phyloP scores from a whole-genome alignment of 306 rosid genomes.

The barrel medic (Medicago truncatula) region DNA sequence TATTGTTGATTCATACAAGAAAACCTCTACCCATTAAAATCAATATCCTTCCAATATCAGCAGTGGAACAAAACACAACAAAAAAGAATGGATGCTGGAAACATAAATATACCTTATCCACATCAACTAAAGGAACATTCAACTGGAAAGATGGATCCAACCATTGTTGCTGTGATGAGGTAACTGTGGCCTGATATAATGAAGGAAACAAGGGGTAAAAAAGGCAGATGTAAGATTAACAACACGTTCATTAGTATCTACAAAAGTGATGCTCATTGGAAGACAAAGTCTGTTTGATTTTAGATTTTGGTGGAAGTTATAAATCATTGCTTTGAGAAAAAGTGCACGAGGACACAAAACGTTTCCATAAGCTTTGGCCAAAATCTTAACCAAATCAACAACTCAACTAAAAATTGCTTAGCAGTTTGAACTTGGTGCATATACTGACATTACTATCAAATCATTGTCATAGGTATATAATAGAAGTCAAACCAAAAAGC shows the following conservation, averaged over 20 bases:
- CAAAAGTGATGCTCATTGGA: neutral
- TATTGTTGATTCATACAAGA: constrained; percentile 24
- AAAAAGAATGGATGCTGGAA: constrained; percentile 30
- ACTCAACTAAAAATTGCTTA: neutral
- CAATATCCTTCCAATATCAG: neutral
- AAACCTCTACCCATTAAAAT: constrained; percentile 25
- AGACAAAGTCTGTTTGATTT: neutral
- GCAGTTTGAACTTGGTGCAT: constrained; percentile 15
- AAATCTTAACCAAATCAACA: constrained; percentile 6
- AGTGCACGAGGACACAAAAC: neutral
- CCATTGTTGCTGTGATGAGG: constrained; percentile 65
- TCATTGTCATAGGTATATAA: constrained; percentile 6
- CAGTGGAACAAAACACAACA: constrained; percentile 15
- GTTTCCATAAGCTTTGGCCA: neutral
- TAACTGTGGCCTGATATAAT: constrained; percentile 61
- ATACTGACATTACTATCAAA: neutral
- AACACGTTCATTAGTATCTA: constrained; percentile 9
- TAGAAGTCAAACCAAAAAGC: neutral
- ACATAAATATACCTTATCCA: constrained; percentile 75
- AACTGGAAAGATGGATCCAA: constrained; percentile 70
- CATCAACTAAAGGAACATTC: constrained; percentile 90
- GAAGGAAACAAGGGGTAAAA: constrained; percentile 19
- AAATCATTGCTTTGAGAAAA: constrained; percentile 6
- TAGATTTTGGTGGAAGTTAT: constrained; percentile 5
- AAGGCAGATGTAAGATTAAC: neutral